phyloP scores from a whole-genome alignment of 1,284 basidiomycete species.

The Irpex sp. region DNA sequence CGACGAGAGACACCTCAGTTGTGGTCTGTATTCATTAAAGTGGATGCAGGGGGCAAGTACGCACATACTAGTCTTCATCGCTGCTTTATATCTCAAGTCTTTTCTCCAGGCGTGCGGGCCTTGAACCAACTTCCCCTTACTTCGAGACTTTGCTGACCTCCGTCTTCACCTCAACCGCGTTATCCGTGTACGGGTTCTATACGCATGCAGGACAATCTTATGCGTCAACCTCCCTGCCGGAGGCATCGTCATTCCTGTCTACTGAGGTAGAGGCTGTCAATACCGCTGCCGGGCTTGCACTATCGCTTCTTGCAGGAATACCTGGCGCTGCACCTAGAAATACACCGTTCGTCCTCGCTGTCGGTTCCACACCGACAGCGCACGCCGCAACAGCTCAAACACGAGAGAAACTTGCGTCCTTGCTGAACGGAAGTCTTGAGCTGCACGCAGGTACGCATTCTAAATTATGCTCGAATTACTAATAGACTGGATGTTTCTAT shows the following conservation, averaged over 20 bases:
- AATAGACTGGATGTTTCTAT: background rate
- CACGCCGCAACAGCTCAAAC: slow-evolving; percentile 65
- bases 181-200: slow-evolving; percentile 81
- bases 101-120: slow-evolving; percentile 72
- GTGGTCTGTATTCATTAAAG: slow-evolving; percentile 81
- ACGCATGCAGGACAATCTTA: slow-evolving; percentile 79
- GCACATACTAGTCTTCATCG: slow-evolving; percentile 23
- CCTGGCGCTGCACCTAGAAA: slow-evolving; percentile 29
- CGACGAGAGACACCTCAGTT: slow-evolving; percentile 34
- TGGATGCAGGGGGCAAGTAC: slow-evolving; percentile 76
- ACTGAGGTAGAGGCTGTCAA: slow-evolving; percentile 75
- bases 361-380: slow-evolving; percentile 86
- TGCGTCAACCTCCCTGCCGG: slow-evolving; percentile 58
- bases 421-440: slow-evolving; percentile 60
- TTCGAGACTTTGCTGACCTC: slow-evolving; percentile 56
- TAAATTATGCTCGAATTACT: background rate
- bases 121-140: slow-evolving; percentile 46
- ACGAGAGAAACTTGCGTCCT: slow-evolving; percentile 39
- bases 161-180: slow-evolving; percentile 47
- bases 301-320: slow-evolving; percentile 39
- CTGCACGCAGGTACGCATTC: slow-evolving; percentile 62
- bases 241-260: slow-evolving; percentile 65
- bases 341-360: slow-evolving; percentile 65
- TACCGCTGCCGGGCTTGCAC: slow-evolving; percentile 57
- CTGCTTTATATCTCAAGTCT: background rate